These are phyloP conservation scores for Lyophyllum atratum DNA, from an alignment of 768 basidiomycete genomes.

Conservation along the genomic window DNA sequence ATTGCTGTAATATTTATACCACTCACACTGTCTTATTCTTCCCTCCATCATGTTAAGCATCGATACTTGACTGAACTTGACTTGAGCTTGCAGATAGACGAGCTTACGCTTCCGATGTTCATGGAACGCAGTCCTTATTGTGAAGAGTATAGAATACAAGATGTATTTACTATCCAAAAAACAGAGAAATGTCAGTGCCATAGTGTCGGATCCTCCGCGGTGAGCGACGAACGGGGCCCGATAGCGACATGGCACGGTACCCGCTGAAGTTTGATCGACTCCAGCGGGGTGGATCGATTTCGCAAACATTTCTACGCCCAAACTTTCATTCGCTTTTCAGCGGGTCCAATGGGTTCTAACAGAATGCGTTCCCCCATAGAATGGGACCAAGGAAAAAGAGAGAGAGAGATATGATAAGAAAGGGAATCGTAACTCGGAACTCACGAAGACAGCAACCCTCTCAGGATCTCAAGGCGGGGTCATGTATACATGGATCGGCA, in stretches of 20 bases:
- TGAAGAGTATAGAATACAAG: neutral
- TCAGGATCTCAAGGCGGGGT: conserved; percentile 21
- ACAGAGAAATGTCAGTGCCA: conserved; percentile 59
- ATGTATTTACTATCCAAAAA: conserved; percentile 10
- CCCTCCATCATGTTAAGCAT: too few relatives aligned
- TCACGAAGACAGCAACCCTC: conserved; percentile 2
- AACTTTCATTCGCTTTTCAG: conserved; percentile 68
- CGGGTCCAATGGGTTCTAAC: conserved; percentile 90
- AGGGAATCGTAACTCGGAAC: neutral
- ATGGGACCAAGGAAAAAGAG: conserved; percentile 7
- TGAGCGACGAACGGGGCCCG: conserved; percentile 64
- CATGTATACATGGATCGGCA: conserved; percentile 25
- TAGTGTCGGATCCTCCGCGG: conserved; percentile 70
- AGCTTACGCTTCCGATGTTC: too few relatives aligned
- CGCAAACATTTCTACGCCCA: conserved; percentile 95
- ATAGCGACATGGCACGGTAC: conserved; percentile 76
- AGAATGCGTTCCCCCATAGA: conserved; percentile 55
- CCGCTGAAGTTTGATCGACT: conserved; percentile 64
- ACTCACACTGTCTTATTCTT: neutral
- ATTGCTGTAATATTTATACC: neutral
- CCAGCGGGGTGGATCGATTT: conserved; percentile 54
- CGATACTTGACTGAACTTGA: too few relatives aligned
- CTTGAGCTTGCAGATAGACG: too few relatives aligned
- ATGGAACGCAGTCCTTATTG: neutral
- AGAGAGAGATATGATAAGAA: conserved; percentile 13